Evolutionary conservation across 305 asterid genomes (phyloP).

Genomic region (Solanum chacoense): DNA sequence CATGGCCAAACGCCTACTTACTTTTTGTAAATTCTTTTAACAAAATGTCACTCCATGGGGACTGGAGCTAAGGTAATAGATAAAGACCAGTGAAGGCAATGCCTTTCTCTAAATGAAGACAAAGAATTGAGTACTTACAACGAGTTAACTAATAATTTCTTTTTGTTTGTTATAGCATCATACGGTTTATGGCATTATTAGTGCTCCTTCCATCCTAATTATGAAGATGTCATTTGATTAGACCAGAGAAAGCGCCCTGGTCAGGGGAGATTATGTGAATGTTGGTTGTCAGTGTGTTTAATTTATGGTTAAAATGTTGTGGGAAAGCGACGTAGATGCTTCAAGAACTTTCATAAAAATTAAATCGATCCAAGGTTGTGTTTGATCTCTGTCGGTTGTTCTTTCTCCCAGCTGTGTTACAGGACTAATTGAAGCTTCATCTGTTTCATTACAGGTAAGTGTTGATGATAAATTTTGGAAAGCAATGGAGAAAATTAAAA

Average conservation of each 20-base stretch:
- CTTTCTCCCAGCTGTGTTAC: background rate
- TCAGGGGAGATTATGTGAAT: background rate
- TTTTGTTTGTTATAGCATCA: background rate
- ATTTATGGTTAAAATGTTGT: background rate
- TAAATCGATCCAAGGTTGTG: background rate
- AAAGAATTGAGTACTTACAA: background rate
- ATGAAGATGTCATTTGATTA: background rate
- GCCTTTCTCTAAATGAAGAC: background rate
- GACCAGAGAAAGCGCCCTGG: background rate
- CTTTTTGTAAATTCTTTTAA: background rate
- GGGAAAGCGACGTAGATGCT: background rate
- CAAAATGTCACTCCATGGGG: background rate
- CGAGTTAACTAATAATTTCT: background rate
- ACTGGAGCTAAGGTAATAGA: background rate
- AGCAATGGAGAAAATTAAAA: conserved; percentile 7
- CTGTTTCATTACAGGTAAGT: background rate
- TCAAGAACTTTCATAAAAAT: background rate
- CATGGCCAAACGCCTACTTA: background rate
- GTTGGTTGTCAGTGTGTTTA: background rate
- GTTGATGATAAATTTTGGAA: conserved; percentile 8
- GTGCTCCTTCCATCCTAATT: background rate
- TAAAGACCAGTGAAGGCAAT: background rate
- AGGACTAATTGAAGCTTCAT: conserved; percentile 1
- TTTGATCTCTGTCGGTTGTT: background rate
- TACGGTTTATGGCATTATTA: background rate